These are phyloP conservation scores for Fusarium xylarioides DNA, from an alignment of 2,329 filamentous ascomycete genomes.

Conservation along the genomic window DNA sequence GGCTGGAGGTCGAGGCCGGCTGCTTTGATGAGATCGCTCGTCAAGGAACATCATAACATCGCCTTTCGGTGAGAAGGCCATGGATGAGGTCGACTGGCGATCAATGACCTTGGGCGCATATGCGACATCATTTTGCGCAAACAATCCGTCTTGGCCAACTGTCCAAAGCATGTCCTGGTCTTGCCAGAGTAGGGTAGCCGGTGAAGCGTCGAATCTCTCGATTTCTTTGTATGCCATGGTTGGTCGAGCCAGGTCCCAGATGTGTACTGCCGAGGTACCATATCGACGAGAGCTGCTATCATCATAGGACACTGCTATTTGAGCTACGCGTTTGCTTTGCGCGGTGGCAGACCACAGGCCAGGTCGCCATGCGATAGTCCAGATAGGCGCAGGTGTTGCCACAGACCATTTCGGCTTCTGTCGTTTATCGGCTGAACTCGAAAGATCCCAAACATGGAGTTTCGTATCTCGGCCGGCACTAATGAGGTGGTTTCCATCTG, in stretches of 20 bases:
- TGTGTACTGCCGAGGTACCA: slow-evolving; percentile 67
- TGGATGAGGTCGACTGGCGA: slow-evolving; percentile 67
- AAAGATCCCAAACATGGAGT: slow-evolving; percentile 73
- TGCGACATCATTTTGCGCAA: slow-evolving; percentile 72
- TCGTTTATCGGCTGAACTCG: slow-evolving; percentile 66
- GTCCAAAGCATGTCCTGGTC: slow-evolving; percentile 74
- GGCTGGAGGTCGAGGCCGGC: slow-evolving; percentile 53
- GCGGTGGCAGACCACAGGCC: slow-evolving; percentile 72
- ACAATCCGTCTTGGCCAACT: slow-evolving; percentile 68
- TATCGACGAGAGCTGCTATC: slow-evolving; percentile 62
- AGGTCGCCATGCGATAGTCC: slow-evolving; percentile 69
- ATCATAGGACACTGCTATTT: slow-evolving; percentile 70
- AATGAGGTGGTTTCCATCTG: slow-evolving; percentile 71
- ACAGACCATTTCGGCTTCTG: slow-evolving; percentile 72
- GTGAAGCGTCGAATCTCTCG: slow-evolving; percentile 66
- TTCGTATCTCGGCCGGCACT: slow-evolving; percentile 70
- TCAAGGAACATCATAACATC: slow-evolving; percentile 71
- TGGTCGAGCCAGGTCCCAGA: slow-evolving; percentile 75
- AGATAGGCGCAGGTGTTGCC: slow-evolving; percentile 67
- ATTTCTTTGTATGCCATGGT: slow-evolving; percentile 74
- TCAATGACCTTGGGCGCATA: slow-evolving; percentile 72
- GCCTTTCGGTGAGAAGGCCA: slow-evolving; percentile 68
- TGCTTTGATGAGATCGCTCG: slow-evolving; percentile 57
- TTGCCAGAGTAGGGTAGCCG: slow-evolving; percentile 69
- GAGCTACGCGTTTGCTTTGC: slow-evolving; percentile 66